Conservation (phyloP, 2,329 filamentous ascomycete species). For the Paracoccidioides brasiliensis region DNA sequence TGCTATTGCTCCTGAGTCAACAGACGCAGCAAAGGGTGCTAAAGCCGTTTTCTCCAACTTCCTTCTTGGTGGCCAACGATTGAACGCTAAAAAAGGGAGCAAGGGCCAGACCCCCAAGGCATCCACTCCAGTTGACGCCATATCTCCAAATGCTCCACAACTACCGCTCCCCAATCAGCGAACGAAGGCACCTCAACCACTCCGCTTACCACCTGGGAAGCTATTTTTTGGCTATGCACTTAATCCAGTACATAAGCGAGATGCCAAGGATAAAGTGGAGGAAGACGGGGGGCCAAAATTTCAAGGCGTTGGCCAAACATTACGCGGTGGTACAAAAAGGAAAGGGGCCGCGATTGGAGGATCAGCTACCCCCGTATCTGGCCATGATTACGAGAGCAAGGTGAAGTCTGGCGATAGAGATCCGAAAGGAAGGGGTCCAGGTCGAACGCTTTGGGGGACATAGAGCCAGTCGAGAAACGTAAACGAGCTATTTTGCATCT, state of each 20-base stretch:
- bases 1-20: conserved; percentile 68
- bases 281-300: conserved; percentile 61
- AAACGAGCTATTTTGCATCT: not conserved
- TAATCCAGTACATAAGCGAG: conserved; percentile 71
- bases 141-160: conserved; percentile 33
- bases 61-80: conserved; percentile 61
- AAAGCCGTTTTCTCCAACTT: conserved; percentile 64
- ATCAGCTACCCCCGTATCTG: conserved; percentile 25
- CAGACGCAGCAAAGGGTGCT: conserved; percentile 48
- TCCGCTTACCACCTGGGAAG: conserved; percentile 75
- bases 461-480: conserved; percentile 6
- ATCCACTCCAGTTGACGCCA: conserved; percentile 55
- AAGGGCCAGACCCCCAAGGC: conserved; percentile 63
- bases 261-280: conserved; percentile 44
- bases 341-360: conserved; percentile 28
- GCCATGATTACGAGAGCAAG: conserved; percentile 21
- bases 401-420: conserved; percentile 10
- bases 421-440: conserved; percentile 1
- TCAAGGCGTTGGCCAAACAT: conserved; percentile 69
- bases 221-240: conserved; percentile 94
- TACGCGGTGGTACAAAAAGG: conserved; percentile 49
- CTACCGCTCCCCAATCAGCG: conserved; percentile 34
- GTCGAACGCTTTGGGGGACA: conserved; percentile 5
- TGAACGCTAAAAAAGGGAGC: conserved; percentile 69
- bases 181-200: conserved; percentile 70